A percentile compares a stretch with the other conserved stretches of the same genome.
phyloP scores from a whole-genome alignment of 306 rosid species.

The Vigna angularis region DNA sequence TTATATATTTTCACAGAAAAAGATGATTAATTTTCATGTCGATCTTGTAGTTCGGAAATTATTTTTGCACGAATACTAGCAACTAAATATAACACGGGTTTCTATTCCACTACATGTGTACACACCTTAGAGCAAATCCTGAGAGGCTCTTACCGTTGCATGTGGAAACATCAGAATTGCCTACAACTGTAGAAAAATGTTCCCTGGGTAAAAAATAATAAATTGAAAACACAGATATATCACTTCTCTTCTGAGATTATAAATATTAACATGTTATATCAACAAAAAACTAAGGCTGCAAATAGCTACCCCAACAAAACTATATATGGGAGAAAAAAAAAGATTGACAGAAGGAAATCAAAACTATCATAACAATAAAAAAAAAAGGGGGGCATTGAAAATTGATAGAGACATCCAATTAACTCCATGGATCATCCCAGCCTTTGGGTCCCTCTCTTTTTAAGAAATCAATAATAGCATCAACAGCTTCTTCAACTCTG shows the following conservation, averaged over 20 bases:
- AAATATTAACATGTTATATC: slow-evolving; percentile 41
- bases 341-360: slow-evolving; percentile 25
- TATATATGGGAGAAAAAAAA: slow-evolving; percentile 22
- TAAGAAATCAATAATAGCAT: slow-evolving; percentile 79
- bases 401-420: slow-evolving; percentile 23
- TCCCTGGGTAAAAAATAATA: slow-evolving; percentile 14
- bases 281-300: slow-evolving; percentile 47
- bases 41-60: background rate
- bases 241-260: background rate
- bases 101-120: background rate
- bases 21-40: background rate
- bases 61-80: slow-evolving; percentile 15
- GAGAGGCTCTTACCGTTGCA: background rate
- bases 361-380: slow-evolving; percentile 24
- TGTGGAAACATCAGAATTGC: background rate
- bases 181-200: background rate
- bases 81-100: background rate
- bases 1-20: background rate
- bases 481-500: slow-evolving; percentile 83
- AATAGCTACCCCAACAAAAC: slow-evolving; percentile 41
- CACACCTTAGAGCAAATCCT: slow-evolving; percentile 12
- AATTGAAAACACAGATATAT: slow-evolving; percentile 12
- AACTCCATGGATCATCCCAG: slow-evolving; percentile 99
- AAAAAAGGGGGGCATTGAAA: slow-evolving; percentile 4
- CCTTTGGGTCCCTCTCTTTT: slow-evolving; percentile 94